Evolutionary conservation across 23 red algal species (phyloP), one percentile per base, ranked within the genome.

Genomic region (Cyanidioschyzon merolae): DNA sequence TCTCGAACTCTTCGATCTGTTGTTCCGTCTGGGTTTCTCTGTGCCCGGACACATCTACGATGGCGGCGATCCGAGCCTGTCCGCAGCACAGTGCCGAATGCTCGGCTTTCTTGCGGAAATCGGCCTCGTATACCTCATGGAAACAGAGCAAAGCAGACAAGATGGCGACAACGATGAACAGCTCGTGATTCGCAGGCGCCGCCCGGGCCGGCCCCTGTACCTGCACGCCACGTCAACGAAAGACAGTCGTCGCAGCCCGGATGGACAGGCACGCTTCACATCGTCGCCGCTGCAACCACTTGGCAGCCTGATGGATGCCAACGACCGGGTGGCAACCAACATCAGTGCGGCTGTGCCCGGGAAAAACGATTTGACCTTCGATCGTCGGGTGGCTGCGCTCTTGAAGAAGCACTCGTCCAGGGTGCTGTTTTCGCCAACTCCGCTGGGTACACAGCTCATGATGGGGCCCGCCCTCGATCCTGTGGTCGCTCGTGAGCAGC

Each of bases 91-190:
- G 80, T 63, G 57, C 24, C 50, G 34, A n/a, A 38, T 80, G 40
- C 27, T 67, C 1, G 39, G 59, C 68, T 37, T 37, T 95, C 30
- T 89, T 89, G 50, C 58, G 59, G 54, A 41, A 86, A 39, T 39
- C 45, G n/a, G 79, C 83, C 77, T 95, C 1, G 78, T 95, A 3
- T 82, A 74, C 37, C 45, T 89, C 25, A 41, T 67, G 18, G 51
- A 24, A 57, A 57, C 50, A 57, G 50, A 57, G 50, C 15, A 12
- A 24, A 24, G 24, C 15, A 57, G 50, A 57, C 15, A 24, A 57
- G 24, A 12, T 16, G 50, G 50, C 50, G 24, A 57, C 50, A 24
- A 24, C 12, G 50, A 57, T 24, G 50, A 24, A 57, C 15, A 24
- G 50, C 15, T 57, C n/a, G n/a, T n/a, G n/a, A n/a, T n/a, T n/a